Conservation (phyloP, 148 eudicot species). For the Polygonum maritimum region DNA sequence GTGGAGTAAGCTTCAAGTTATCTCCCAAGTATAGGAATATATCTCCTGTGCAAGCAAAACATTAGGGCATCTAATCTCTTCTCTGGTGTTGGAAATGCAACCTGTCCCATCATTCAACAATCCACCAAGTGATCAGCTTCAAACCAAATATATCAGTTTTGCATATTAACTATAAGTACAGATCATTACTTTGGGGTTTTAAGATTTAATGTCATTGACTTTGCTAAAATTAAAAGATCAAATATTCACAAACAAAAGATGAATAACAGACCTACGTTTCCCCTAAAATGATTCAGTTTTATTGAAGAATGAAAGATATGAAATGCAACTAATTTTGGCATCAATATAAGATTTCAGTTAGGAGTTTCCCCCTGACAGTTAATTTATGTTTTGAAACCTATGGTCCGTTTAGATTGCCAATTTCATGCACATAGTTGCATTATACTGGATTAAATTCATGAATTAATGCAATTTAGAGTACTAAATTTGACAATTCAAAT, state of each 20-base stretch:
- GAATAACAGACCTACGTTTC: neutral
- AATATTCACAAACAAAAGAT: neutral
- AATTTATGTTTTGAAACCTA: neutral
- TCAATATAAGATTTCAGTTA: neutral
- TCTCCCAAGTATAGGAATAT: conserved; percentile 74
- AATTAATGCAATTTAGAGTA: too few species aligned
- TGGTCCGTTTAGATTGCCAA: too few species aligned
- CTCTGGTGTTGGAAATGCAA: conserved; percentile 83
- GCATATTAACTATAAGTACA: neutral
- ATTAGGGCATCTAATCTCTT: conserved; percentile 84
- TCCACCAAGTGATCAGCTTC: neutral
- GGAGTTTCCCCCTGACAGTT: neutral
- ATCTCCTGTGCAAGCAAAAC: conserved; percentile 48
- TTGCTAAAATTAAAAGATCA: neutral
- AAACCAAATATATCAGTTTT: neutral
- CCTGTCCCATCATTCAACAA: conserved; percentile 29
- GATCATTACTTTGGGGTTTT: too few species aligned
- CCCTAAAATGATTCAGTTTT: neutral
- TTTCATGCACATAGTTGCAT: too few species aligned
- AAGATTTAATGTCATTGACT: too few species aligned
- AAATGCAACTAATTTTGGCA: neutral
- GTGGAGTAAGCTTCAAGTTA: conserved; percentile 73
- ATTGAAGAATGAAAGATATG: neutral
- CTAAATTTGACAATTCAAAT: too few species aligned
- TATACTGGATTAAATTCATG: too few species aligned